A percentile compares a stretch with the other conserved stretches of the same genome.
phyloP scores from a whole-genome alignment of 192 early-diverging fungal species.

The Chytriomyces hyalinus region DNA sequence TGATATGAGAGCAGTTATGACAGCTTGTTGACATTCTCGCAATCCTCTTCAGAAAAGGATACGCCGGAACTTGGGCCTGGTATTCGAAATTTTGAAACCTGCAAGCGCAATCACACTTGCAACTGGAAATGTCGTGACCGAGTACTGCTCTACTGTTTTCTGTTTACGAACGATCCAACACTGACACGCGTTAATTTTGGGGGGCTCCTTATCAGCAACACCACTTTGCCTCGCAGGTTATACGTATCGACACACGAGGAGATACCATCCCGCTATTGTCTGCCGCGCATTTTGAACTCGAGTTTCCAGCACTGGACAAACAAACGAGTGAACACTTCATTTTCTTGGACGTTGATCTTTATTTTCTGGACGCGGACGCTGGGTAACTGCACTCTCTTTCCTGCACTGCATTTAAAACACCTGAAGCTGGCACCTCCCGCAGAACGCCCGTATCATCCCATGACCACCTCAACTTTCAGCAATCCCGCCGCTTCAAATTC shows the following conservation, averaged over 20 bases:
- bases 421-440: not conserved
- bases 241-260: constrained; percentile 4
- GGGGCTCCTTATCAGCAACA: not conserved
- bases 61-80: not conserved
- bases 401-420: not conserved
- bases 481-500: constrained; percentile 30
- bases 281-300: constrained; percentile 1
- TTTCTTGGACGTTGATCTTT: constrained; percentile 25
- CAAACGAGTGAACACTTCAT: not conserved
- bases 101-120: constrained; percentile 18
- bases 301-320: constrained; percentile 10
- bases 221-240: constrained; percentile 1
- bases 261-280: constrained; percentile 3
- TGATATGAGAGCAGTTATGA: not conserved
- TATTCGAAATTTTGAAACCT: constrained; percentile 9
- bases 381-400: not conserved
- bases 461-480: constrained; percentile 25
- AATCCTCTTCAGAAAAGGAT: not conserved
- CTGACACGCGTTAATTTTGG: no score
- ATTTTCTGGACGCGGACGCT: constrained; percentile 8
- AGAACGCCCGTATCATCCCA: not conserved
- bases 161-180: no score
- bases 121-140: constrained; percentile 10
- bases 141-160: not conserved
- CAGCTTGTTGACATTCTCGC: not conserved